Base-by-base conservation (phyloP, 352 stramenopile species). In the Globisporangium spinosum region DNA sequence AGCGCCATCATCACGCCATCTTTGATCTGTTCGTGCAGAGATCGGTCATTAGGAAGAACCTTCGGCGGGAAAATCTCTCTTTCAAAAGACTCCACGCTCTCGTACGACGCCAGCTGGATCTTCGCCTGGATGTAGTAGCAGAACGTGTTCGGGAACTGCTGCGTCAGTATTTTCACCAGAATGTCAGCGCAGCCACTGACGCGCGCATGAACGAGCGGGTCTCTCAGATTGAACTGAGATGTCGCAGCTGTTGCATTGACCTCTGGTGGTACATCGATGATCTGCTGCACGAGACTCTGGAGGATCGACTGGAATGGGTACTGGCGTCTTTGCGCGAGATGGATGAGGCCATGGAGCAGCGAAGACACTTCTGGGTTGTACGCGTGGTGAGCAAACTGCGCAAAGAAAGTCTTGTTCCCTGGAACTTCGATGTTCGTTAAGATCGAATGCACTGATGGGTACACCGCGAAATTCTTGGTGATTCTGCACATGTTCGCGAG, bases 71-170 rank as follows among this genome's bases (percentile, higher is more conserved):
- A 91, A 0, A 93, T 70, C 62, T 91, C 83, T 0, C 75, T 73
- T 54, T 93, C 85, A 71, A 90, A 93, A 0, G 78, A 34, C 25
- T 86, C 80, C 1, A 93, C 80, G n/a, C 74, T 88, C 45, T 93
- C 85, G 62, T 87, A 93, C 13, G 85, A 93, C 15, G 83, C 78
- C 9, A 93, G 43, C 57, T 91, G 85, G 40, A 90, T 69, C 40
- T 78, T 87, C 1, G 79, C 78, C 57, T 91, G 83, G 23, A 88
- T 87, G 58, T 81, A 90, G 53, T 90, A 93, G 20, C 80, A 76
- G 62, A 91, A 91, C 23, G 85, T 93, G 62, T 93, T 91, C 1
- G 85, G 85, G 25, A 90, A 90, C 67, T 90, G 73, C 55, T 89
- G 79, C 10, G 80, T 81, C 20, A 91, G 63, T 6, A 90, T 80